Evolutionary conservation across 176 grass and related monocot genomes (phyloP), one percentile per base, ranked within the genome.

Genomic region (Phoenix roebelenii): DNA sequence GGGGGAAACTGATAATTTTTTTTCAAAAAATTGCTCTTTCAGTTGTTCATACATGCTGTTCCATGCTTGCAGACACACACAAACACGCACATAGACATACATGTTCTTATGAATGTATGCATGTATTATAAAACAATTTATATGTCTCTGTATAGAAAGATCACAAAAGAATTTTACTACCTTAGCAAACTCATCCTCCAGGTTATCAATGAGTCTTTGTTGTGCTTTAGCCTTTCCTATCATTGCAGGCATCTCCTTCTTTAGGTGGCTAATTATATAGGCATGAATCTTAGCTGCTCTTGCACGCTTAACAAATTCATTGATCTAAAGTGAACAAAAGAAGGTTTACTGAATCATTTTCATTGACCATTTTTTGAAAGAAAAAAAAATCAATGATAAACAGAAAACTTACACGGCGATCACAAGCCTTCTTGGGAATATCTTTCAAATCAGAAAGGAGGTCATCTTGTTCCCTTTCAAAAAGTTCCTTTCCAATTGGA

Each of bases 351-450:
- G 16, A 59, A 59, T 24, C 15, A 25, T 7, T 15, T 59, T 26
- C 16, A 28, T 5, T 4, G 15, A 10, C 56, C 23, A 30, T 44
- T 44, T 44, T 14, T 44, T 2, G 3, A 28, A 5, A 30, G 22
- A 16, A 28, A 7, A 59, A 59, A 28, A 26, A 59, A 24, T 24
- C 22, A 59, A 60, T 0, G 0, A 39, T 0, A 18, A 59, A 49
- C 76, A 17, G 20, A 39, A 49, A 51, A 66, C 51, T 77, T 90
- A 91, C 92, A 60, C 76, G 57, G 22, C 92, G 83, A 29, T 97
- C 92, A 78, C 92, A 97, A 72, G 92, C 92, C 72, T 97, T 97
- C 67, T 97, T 97, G 55, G 92, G 92, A 59, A 91, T 97, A 78
- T 97, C 92, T 84, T 88, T 91, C 18, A 91, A 83, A 75, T 97